Base-by-base conservation (phyloP, 2,329 filamentous ascomycete species). In the Verticillium isaacii region DNA sequence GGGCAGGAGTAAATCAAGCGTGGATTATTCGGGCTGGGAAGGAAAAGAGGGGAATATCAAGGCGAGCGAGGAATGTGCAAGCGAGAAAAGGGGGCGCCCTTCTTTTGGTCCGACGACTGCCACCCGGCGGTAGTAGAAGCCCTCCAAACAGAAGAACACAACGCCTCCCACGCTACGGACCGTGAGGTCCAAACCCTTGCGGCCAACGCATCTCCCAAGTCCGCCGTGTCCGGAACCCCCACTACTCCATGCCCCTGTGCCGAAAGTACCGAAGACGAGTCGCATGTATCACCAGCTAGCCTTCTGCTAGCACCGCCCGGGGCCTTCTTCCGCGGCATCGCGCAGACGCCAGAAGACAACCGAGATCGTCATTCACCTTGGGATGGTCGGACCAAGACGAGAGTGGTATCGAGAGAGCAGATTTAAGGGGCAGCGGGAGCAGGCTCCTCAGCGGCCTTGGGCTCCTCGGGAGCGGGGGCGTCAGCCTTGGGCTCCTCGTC, bases 401-500 rank as follows among this genome's bases (percentile, higher is more conserved):
- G 68, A 68, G 70, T 75, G 73, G 72, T 75, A 74, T 77, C 74
- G 68, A 69, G 66, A 65, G 66, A 69, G 67, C 64, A 63, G 66
- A 70, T 79, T 81, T 86, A 86, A 68, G 84, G 85, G 68, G 84
- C 75, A 65, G 83, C 81, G 19, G 45, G 45, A 66, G 78, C 72
- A 66, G 77, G 71, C 58, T 76, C 74, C 64, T 77, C 69, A 68
- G 76, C 74, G 60, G 72, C 70, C 73, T 77, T 75, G 45, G 62
- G 60, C 60, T 65, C 63, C 64, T 73, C 76, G 19, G 45, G n/a
- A 59, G 73, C 66, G n/a, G 66, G 63, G 39, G 70, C 77, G 66
- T 65, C 58, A 57, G 77, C 75, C 72, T 83, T 82, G 62, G 71
- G 74, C 70, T 84, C 80, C 74, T 86, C 81, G 75, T 89, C 86